Evolutionary conservation across 805 yeast species (phyloP), one percentile per base, ranked within the genome.

Genomic region (Metschnikowia anglica): DNA sequence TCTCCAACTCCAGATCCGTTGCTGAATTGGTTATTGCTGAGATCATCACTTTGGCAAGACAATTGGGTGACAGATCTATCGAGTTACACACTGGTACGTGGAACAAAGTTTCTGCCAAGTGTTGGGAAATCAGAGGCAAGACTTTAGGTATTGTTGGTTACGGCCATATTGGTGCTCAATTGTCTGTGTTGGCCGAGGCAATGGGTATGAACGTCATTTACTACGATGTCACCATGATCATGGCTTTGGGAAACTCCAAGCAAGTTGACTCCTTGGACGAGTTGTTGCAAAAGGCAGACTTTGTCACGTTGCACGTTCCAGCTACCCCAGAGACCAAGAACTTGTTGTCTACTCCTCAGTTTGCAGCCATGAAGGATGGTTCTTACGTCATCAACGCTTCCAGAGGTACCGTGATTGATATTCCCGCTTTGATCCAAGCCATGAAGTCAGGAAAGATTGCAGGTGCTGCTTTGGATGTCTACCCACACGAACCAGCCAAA

Each of bases 81-180:
- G 99, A 93, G 74, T 65, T 93, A 74, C 99, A 91, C 74, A 79
- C 91, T 42, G 97, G 97, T 53, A 83, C 91, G 49, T 93, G 99
- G 99, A 93, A 93, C 76, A 93, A 93, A 74, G 97, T 91, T 56
- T 76, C 86, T 59, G 77, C 88, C 54, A 89, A 80, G 68, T 93
- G 99, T 73, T 93, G 98, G 98, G 99, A 93, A 73, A 90, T 93
- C 56, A 86, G 99, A 73, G 99, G 99, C 55, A 93, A 93, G 70
- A 91, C 99, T 37, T 76, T 93, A 58, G 99, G 99, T 49, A 93
- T 93, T 60, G 77, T 93, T 29, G 99, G 99, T 56, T 93, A 93
- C 61, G 99, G 99, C 58, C 99, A 93, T 68, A 93, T 93, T 72
- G 99, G 99, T 58, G 73, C 98, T 37, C 99, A 93, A 73, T 81